Evolutionary conservation across 2,329 filamentous ascomycete species (phyloP).

Genomic region (Aspergillaceae sp.): DNA sequence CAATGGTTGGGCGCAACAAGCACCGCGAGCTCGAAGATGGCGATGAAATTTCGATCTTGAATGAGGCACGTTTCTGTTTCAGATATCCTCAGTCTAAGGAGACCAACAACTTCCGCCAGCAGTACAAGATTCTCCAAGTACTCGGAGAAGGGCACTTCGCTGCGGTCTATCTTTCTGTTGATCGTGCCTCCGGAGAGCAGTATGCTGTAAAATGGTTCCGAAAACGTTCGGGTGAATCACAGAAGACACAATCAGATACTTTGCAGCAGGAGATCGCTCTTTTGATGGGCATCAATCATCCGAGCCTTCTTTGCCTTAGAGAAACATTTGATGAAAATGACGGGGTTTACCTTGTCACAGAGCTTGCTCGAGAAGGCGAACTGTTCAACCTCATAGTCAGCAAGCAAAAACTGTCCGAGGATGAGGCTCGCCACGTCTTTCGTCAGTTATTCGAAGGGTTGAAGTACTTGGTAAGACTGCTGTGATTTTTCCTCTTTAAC

Average conservation of each 20-base stretch:
- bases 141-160: conserved; percentile 94
- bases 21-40: conserved; percentile 78
- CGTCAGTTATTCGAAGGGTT: conserved; percentile 84
- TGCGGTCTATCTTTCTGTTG: conserved; percentile 82
- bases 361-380: conserved; percentile 86
- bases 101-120: conserved; percentile 71
- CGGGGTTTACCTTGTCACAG: conserved; percentile 82
- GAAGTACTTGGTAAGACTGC: conserved; percentile 74
- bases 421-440: conserved; percentile 78
- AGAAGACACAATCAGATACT: conserved; percentile 73
- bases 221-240: conserved; percentile 71
- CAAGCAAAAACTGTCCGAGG: conserved; percentile 79
- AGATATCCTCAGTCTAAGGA: conserved; percentile 70
- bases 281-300: conserved; percentile 93
- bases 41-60: conserved; percentile 81
- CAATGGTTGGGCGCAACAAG: conserved; percentile 83
- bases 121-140: conserved; percentile 76
- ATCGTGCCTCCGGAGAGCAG: conserved; percentile 70
- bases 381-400: conserved; percentile 91
- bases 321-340: conserved; percentile 90
- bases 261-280: conserved; percentile 94
- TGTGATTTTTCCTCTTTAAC: background rate
- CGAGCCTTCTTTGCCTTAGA: conserved; percentile 84
- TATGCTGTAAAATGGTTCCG: conserved; percentile 95
- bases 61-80: conserved; percentile 83